Conservation (phyloP, 2,329 filamentous ascomycete genomes). For the Sphaceloma murrayae region DNA sequence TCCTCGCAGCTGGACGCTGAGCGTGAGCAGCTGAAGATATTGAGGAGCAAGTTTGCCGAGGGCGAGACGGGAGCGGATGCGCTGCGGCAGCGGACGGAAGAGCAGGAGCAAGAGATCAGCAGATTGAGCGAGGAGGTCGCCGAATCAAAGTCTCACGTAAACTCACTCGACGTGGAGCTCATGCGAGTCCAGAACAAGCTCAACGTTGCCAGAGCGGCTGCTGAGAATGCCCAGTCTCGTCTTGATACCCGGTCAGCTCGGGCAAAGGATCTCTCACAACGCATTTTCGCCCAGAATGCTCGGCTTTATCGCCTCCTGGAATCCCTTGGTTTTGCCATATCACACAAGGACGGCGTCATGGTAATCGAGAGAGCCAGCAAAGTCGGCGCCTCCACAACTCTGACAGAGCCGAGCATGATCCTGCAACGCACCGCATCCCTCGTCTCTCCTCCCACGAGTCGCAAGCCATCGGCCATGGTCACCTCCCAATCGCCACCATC, state of each 20-base stretch:
- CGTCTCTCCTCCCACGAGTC: constrained; percentile 48
- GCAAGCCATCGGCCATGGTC: constrained; percentile 41
- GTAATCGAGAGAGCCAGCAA: constrained; percentile 61
- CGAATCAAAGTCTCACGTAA: constrained; percentile 64
- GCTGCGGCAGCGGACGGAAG: constrained; percentile 62
- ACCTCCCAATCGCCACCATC: constrained; percentile 2
- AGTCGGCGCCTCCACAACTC: constrained; percentile 40
- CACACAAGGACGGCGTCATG: constrained; percentile 59
- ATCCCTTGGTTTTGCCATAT: constrained; percentile 73
- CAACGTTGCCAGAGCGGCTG: constrained; percentile 41
- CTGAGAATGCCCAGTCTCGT: constrained; percentile 43
- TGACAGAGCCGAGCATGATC: constrained; percentile 33
- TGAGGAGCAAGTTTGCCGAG: constrained; percentile 65
- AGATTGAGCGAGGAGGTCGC: constrained; percentile 61
- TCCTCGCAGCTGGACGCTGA: constrained; percentile 52
- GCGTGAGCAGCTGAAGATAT: constrained; percentile 56
- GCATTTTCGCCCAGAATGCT: constrained; percentile 74
- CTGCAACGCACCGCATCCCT: constrained; percentile 45
- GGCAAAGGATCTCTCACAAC: constrained; percentile 74
- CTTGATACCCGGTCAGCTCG: constrained; percentile 62
- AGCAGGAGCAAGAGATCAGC: constrained; percentile 63
- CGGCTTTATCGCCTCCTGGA: constrained; percentile 76
- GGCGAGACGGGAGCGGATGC: constrained; percentile 77
- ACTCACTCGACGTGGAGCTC: constrained; percentile 66
- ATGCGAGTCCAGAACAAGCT: constrained; percentile 58